A percentile compares a stretch with the other conserved stretches of the same genome.
phyloP scores from a whole-genome alignment of 441 rosid genomes.

The Raphanus hybrid region DNA sequence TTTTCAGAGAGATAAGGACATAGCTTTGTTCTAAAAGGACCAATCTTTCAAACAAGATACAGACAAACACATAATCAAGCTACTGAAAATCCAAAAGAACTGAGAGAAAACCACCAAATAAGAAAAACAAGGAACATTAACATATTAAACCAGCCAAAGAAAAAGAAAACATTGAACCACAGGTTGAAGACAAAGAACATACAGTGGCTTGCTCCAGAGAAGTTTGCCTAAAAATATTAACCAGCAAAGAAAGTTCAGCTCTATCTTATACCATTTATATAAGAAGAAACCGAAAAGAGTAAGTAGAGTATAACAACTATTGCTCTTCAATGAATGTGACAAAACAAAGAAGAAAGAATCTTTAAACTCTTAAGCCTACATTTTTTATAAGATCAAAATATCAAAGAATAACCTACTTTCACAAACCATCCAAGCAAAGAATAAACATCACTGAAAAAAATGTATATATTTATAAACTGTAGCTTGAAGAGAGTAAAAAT shows the following conservation, averaged over 20 bases:
- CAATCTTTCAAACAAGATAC: background rate
- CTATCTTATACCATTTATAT: conserved; percentile 32
- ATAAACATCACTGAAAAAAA: conserved; percentile 11
- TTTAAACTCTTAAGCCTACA: conserved; percentile 18
- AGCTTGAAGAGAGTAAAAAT: conserved; percentile 24
- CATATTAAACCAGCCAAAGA: background rate
- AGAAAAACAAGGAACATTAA: background rate
- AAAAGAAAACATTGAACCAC: background rate
- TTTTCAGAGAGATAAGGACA: background rate
- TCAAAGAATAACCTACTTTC: conserved; percentile 34
- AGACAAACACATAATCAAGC: conserved; percentile 4
- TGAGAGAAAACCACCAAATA: background rate
- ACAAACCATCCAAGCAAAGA: conserved; percentile 41
- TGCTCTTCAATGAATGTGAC: conserved; percentile 27
- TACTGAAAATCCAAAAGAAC: conserved; percentile 1
- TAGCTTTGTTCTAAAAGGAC: background rate
- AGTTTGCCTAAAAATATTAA: conserved; percentile 13
- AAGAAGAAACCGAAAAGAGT: conserved; percentile 18
- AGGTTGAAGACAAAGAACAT: conserved; percentile 20
- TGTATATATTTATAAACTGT: conserved; percentile 18
- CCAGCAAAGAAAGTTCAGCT: conserved; percentile 32
- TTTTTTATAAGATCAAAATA: background rate
- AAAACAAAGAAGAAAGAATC: conserved; percentile 30
- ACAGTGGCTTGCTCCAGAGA: conserved; percentile 5
- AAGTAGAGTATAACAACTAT: conserved; percentile 28